Evolutionary conservation across 768 basidiomycete species (phyloP).

Genomic region (Sarcodon sp.): DNA sequence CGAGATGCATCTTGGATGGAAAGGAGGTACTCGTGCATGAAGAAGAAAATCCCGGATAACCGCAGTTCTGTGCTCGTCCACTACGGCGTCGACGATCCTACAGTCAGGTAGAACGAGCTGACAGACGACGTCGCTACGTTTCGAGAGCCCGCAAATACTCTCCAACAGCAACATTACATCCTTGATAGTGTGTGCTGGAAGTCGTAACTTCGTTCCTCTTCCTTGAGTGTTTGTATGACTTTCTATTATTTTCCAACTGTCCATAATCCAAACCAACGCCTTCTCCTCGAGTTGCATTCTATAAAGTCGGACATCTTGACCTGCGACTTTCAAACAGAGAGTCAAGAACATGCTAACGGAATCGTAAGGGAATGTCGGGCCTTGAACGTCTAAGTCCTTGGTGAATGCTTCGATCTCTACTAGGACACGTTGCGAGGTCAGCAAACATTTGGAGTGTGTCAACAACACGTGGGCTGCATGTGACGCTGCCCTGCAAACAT

Average conservation of each 20-base stretch:
- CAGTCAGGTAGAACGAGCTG: constrained; percentile 58
- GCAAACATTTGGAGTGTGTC: constrained; percentile 22
- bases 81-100: constrained; percentile 43
- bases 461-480: constrained; percentile 52
- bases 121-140: constrained; percentile 30
- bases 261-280: constrained; percentile 68
- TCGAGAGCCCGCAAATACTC: constrained; percentile 44
- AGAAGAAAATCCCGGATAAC: constrained; percentile 64
- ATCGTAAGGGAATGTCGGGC: constrained; percentile 78
- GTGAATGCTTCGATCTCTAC: constrained; percentile 68
- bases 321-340: constrained; percentile 54
- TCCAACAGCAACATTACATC: constrained; percentile 58
- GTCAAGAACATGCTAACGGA: constrained; percentile 79
- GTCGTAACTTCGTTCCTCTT: constrained; percentile 19
- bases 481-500: constrained; percentile 69
- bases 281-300: constrained; percentile 82
- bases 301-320: constrained; percentile 73
- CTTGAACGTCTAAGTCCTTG: constrained; percentile 83
- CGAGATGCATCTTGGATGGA: background rate
- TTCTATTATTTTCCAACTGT: constrained; percentile 47
- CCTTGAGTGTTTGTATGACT: constrained; percentile 20
- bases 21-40: constrained; percentile 41
- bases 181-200: constrained; percentile 38
- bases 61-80: constrained; percentile 41
- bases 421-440: constrained; percentile 46